These are phyloP conservation scores for Arctostaphylos glauca DNA, from an alignment of 148 eudicot genomes.

Conservation along the genomic window DNA sequence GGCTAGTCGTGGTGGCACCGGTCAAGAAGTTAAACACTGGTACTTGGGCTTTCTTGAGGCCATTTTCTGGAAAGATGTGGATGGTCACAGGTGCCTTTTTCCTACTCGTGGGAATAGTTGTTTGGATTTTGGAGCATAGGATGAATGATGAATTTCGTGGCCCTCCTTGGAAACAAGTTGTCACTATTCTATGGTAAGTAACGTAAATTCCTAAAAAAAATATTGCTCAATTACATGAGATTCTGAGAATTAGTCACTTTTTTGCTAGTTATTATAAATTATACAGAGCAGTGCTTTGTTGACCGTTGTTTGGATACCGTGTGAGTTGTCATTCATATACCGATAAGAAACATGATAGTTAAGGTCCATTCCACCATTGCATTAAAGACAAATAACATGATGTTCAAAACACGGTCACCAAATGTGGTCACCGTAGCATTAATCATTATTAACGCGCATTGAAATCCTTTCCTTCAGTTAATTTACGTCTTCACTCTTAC, in stretches of 20 bases:
- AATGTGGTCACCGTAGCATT: too few relatives aligned
- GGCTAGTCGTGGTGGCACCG: slow-evolving; percentile 69
- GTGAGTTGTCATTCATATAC: too few relatives aligned
- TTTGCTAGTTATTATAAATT: neutral
- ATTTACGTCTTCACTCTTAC: too few relatives aligned
- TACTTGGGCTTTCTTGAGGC: slow-evolving; percentile 62
- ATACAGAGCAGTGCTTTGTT: too few relatives aligned
- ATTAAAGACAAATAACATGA: too few relatives aligned
- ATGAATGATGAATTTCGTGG: slow-evolving; percentile 72
- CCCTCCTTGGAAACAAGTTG: slow-evolving; percentile 42
- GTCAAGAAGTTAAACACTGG: slow-evolving; percentile 35
- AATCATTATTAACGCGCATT: too few relatives aligned
- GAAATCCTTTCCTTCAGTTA: too few relatives aligned
- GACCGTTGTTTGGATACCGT: too few relatives aligned
- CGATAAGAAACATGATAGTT: too few relatives aligned
- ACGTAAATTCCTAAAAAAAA: slow-evolving; percentile 14
- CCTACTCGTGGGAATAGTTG: slow-evolving; percentile 45
- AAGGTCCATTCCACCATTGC: too few relatives aligned
- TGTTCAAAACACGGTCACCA: too few relatives aligned
- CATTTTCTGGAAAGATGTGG: slow-evolving; percentile 60
- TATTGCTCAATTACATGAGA: neutral
- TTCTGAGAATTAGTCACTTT: neutral
- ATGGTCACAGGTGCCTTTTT: slow-evolving; percentile 41
- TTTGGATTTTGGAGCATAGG: slow-evolving; percentile 70
- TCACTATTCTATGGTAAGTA: slow-evolving; percentile 26